Conservation (phyloP, 2,329 filamentous ascomycete species). For the Rhinocladiella similis region DNA sequence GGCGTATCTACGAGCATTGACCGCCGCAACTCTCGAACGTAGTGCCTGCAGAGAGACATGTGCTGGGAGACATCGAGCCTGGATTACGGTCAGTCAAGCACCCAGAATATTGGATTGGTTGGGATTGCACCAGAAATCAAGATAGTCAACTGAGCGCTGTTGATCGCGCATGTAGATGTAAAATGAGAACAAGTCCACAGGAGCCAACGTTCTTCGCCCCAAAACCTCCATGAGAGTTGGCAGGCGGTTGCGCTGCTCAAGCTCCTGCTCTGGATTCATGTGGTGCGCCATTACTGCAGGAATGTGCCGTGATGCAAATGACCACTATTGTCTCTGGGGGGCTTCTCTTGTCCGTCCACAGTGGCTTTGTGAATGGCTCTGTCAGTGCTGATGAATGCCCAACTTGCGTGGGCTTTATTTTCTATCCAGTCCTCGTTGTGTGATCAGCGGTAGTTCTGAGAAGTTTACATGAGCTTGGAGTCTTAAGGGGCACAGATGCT, state of each 20-base stretch:
- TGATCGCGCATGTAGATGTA: constrained; percentile 99
- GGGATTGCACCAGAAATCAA: constrained; percentile 85
- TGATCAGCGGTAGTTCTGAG: too few species aligned
- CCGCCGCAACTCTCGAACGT: constrained; percentile 89
- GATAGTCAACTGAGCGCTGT: constrained; percentile 94
- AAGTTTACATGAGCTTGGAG: too few species aligned
- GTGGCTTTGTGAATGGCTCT: too few species aligned
- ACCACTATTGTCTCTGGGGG: background rate
- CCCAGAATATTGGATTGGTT: too few species aligned
- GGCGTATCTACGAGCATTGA: constrained; percentile 93
- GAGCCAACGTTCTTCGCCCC: constrained; percentile 88
- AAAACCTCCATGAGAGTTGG: constrained; percentile 95
- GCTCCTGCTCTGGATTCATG: constrained; percentile 30
- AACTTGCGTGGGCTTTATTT: too few species aligned
- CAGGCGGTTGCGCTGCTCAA: constrained; percentile 71
- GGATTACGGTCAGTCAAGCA: background rate
- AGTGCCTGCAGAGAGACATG: constrained; percentile 94
- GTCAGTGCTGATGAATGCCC: too few species aligned
- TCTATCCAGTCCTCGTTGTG: too few species aligned
- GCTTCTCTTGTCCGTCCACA: too few species aligned
- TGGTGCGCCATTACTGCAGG: constrained; percentile 20
- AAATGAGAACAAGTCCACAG: constrained; percentile 96
- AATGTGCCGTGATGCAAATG: background rate
- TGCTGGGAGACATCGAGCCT: constrained; percentile 99
- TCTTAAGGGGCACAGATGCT: too few species aligned